Percentiles rank a stretch among this genome's conserved stretches.
Evolutionary conservation across 2,329 filamentous ascomycete genomes (phyloP).

Genomic region (Colletotrichum liriopes): DNA sequence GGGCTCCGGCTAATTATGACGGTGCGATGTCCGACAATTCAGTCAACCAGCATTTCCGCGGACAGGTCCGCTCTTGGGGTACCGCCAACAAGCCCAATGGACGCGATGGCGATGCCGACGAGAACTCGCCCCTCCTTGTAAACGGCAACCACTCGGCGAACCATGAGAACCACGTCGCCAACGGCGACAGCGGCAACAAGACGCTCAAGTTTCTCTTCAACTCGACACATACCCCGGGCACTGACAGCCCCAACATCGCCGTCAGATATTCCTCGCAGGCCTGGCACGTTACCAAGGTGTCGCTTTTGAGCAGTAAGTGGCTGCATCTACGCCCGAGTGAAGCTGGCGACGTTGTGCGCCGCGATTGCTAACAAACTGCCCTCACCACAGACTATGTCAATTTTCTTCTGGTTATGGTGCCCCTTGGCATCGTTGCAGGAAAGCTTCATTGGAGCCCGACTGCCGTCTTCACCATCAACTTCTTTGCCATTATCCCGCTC

Average conservation of each 20-base stretch:
- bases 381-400: constrained; percentile 71
- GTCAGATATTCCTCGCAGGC: constrained; percentile 63
- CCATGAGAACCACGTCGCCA: constrained; percentile 42
- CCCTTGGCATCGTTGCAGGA: constrained; percentile 80
- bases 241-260: constrained; percentile 62
- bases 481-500: constrained; percentile 84
- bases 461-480: constrained; percentile 82
- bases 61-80: constrained; percentile 44
- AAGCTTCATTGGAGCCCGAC: constrained; percentile 74
- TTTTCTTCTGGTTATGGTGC: constrained; percentile 80
- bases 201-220: constrained; percentile 65
- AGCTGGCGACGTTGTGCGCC: constrained; percentile 3
- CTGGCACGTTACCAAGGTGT: constrained; percentile 72
- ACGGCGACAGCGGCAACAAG: constrained; percentile 45
- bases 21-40: constrained; percentile 49
- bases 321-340: not conserved
- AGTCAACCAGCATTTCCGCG: constrained; percentile 51
- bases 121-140: constrained; percentile 60
- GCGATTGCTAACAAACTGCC: constrained; percentile 26
- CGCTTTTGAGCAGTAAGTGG: constrained; percentile 71
- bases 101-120: constrained; percentile 47
- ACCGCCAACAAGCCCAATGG: constrained; percentile 46
- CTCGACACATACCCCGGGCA: constrained; percentile 65
- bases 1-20: constrained; percentile 50
- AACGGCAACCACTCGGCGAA: constrained; percentile 51